Base-by-base conservation (phyloP, 73 alveolate species). In the Uronychia binucleata region DNA sequence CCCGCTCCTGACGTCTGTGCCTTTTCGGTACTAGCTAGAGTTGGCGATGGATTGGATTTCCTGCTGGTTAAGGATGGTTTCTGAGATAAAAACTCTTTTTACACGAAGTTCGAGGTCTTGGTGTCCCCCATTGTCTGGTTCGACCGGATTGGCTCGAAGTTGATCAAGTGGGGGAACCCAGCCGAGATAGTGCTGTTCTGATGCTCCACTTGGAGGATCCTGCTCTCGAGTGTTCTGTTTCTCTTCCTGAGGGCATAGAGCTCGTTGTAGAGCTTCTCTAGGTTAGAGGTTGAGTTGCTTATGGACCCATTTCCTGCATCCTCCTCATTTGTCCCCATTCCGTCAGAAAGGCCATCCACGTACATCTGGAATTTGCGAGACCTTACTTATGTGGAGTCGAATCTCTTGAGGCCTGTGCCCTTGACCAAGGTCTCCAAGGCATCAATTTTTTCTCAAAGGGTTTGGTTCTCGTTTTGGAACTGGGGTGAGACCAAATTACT, bases 261-360 rank as follows among this genome's bases (percentile, higher is more conserved):
- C 75, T 86, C 92, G 28, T 27, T 57, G 83, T 86, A 86, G 46
- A 86, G 87, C 30, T 35, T 79, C 57, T 86, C 92, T 26, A 78
- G 30, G 67, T 46, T 46, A 5, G 5, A 11, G 19, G 67, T 11
- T 11, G 67, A 46, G 19, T 46, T 46, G 19, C n/a, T 11, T 5
- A 46, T 5, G 5, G 5, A 5, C n/a, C 67, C 19, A 11, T 46
- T 46, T 46, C 19, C 67, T 46, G 5, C n/a, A 46, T 46, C 67
- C 67, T 46, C n/a, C 5, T 46, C 67, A 46, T 11, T 11, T 5
- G 67, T 46, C 5, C 67, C 67, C n/a, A n/a, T n/a, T 46, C 67
- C 67, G 19, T 46, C 67, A 46, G 67, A 11, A 11, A 46, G 19
- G 5, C 67, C 67, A 11, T 46, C 67, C 19, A 46, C 5, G 67